A percentile compares a stretch with the other conserved stretches of the same genome.
Evolutionary conservation across 23 red algal species (phyloP).

Genomic region (Gracilaria caudata): DNA sequence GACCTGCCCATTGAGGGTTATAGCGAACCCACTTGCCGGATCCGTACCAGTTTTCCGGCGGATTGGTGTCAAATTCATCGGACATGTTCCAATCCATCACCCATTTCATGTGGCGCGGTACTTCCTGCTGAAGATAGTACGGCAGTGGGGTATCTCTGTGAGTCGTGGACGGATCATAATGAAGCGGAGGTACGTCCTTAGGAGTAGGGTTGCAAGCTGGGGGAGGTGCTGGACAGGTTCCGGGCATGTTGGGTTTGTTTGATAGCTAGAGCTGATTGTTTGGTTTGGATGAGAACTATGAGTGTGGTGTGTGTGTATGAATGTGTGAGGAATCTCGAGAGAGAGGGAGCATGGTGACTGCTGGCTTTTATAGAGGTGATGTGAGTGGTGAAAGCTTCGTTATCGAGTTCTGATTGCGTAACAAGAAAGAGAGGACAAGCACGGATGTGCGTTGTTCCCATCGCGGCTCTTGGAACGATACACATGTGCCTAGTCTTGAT

Average conservation of each 20-base stretch:
- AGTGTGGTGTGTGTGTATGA: background rate
- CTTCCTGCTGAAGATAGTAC: constrained; percentile 8
- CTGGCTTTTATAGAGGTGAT: background rate
- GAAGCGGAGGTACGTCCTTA: constrained; percentile 10
- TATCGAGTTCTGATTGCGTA: background rate
- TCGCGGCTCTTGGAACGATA: background rate
- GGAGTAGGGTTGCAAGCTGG: too few species aligned
- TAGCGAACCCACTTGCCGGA: constrained; percentile 14
- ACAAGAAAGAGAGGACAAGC: background rate
- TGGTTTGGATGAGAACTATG: background rate
- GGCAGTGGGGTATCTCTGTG: constrained; percentile 1
- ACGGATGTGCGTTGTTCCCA: background rate
- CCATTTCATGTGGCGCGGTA: constrained; percentile 24
- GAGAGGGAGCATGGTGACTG: background rate
- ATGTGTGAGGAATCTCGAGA: background rate
- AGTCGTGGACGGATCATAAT: constrained; percentile 11
- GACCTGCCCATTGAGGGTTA: constrained; percentile 38
- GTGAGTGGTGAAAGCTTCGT: background rate
- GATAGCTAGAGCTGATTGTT: background rate
- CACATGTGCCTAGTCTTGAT: background rate
- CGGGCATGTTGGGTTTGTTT: too few species aligned
- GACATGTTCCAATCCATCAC: constrained; percentile 48
- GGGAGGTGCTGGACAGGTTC: background rate
- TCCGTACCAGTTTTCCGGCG: constrained; percentile 8
- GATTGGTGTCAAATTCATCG: constrained; percentile 43